These are phyloP conservation scores for Psilocybe subaeruginosa DNA, from an alignment of 768 basidiomycete species.

Conservation along the genomic window DNA sequence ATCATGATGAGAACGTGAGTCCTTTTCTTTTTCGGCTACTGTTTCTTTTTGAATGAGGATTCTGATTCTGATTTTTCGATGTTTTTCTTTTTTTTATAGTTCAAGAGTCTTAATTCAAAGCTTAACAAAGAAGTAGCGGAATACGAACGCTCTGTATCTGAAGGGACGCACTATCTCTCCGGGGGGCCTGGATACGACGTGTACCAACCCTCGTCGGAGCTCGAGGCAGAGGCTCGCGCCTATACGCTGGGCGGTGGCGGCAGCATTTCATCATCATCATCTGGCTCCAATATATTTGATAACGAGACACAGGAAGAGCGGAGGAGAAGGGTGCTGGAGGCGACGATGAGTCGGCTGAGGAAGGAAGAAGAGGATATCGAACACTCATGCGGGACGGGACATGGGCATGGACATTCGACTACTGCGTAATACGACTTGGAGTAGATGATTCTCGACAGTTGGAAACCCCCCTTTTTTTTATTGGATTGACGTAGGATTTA, in stretches of 20 bases:
- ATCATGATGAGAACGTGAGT: slow-evolving; percentile 75
- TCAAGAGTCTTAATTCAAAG: slow-evolving; percentile 75
- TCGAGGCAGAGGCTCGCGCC: slow-evolving; percentile 57
- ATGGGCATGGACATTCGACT: not conserved
- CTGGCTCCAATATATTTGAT: not conserved
- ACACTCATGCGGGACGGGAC: slow-evolving; percentile 64
- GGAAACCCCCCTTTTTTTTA: too few relatives aligned
- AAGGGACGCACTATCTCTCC: slow-evolving; percentile 58
- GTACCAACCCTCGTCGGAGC: slow-evolving; percentile 56
- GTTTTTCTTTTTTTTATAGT: slow-evolving; percentile 39
- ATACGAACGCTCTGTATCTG: slow-evolving; percentile 56
- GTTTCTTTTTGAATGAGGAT: not conserved
- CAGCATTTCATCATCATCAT: not conserved
- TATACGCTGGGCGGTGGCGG: slow-evolving; percentile 55
- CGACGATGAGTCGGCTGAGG: slow-evolving; percentile 60
- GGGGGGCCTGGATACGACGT: slow-evolving; percentile 35
- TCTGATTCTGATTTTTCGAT: not conserved
- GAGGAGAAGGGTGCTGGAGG: slow-evolving; percentile 56
- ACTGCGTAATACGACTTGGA: too few relatives aligned
- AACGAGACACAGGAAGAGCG: slow-evolving; percentile 61
- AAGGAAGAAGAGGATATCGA: slow-evolving; percentile 76
- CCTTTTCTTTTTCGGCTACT: not conserved
- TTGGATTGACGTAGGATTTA: too few relatives aligned
- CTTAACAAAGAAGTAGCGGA: slow-evolving; percentile 74
- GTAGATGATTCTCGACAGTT: too few relatives aligned